Conservation (phyloP, 2,329 filamentous ascomycete genomes). For the Eurotiales sp. region DNA sequence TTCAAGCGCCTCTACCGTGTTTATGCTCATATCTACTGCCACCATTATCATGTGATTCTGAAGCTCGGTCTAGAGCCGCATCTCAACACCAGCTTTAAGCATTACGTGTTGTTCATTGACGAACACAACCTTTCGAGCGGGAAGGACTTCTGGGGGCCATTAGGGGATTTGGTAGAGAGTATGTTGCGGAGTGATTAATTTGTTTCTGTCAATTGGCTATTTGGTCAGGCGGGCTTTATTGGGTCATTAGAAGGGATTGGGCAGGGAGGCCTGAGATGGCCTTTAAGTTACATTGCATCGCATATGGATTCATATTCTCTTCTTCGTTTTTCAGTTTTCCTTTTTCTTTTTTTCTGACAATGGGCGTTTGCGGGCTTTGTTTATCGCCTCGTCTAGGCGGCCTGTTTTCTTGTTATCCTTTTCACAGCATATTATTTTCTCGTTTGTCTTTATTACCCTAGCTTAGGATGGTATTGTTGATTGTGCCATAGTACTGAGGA, state of each 20-base stretch:
- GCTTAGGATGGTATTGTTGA: too few relatives aligned
- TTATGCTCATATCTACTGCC: constrained; percentile 99
- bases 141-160: constrained; percentile 94
- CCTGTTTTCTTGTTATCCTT: background rate
- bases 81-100: constrained; percentile 98
- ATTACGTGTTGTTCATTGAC: constrained; percentile 97
- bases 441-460: background rate
- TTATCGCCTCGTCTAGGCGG: background rate
- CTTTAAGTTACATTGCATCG: constrained; percentile 1
- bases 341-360: background rate
- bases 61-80: constrained; percentile 94
- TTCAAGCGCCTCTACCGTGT: constrained; percentile 99
- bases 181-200: constrained; percentile 87
- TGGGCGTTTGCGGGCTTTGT: background rate
- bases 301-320: constrained; percentile 10
- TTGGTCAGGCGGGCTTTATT: background rate
- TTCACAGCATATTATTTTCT: background rate
- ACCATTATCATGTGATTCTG: constrained; percentile 95
- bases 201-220: too few relatives aligned
- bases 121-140: constrained; percentile 90
- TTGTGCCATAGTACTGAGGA: too few relatives aligned
- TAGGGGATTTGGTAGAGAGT: constrained; percentile 94
- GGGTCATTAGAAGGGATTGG: background rate
- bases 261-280: background rate
- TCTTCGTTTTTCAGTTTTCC: too few relatives aligned